These are phyloP conservation scores for Furcasterigmium furcatum DNA, from an alignment of 2,329 filamentous ascomycete genomes.

Conservation along the genomic window DNA sequence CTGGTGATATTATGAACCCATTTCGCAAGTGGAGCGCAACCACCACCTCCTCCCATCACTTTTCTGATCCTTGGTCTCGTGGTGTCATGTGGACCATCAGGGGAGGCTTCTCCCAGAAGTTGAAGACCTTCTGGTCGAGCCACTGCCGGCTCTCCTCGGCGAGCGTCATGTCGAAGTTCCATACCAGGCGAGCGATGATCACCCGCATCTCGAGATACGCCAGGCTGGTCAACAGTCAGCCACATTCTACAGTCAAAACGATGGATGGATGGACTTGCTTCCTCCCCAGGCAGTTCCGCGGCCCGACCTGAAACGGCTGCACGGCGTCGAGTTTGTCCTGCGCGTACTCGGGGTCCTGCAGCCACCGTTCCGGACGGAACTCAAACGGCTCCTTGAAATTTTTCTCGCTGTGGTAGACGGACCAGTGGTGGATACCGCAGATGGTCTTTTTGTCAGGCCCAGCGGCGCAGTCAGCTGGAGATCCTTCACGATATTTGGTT, in stretches of 20 bases:
- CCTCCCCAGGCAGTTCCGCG: conserved; percentile 8
- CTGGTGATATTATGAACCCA: too few species aligned
- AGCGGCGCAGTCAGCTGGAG: background rate
- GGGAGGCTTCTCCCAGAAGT: conserved; percentile 31
- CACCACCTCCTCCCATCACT: too few species aligned
- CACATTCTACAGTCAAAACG: conserved; percentile 16
- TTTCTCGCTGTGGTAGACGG: conserved; percentile 36
- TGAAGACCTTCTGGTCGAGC: conserved; percentile 33
- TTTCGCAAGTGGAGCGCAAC: too few species aligned
- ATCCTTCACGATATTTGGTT: too few species aligned
- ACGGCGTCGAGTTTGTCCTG: conserved; percentile 5
- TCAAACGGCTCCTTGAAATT: conserved; percentile 41
- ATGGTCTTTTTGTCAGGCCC: conserved; percentile 25
- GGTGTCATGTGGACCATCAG: conserved; percentile 11
- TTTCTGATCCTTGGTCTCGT: too few species aligned
- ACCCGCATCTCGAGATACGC: conserved; percentile 48
- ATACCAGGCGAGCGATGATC: conserved; percentile 43
- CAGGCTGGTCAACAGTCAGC: conserved; percentile 25
- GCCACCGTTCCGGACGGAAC: conserved; percentile 33
- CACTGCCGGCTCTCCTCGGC: conserved; percentile 28
- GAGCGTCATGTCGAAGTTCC: conserved; percentile 43
- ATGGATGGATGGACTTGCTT: conserved; percentile 29
- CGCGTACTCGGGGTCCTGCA: conserved; percentile 4
- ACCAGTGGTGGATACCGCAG: conserved; percentile 39
- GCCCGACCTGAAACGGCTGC: conserved; percentile 7